phyloP scores from a whole-genome alignment of 2,329 filamentous ascomycete species.

The Ceratocystis alfenasii region DNA sequence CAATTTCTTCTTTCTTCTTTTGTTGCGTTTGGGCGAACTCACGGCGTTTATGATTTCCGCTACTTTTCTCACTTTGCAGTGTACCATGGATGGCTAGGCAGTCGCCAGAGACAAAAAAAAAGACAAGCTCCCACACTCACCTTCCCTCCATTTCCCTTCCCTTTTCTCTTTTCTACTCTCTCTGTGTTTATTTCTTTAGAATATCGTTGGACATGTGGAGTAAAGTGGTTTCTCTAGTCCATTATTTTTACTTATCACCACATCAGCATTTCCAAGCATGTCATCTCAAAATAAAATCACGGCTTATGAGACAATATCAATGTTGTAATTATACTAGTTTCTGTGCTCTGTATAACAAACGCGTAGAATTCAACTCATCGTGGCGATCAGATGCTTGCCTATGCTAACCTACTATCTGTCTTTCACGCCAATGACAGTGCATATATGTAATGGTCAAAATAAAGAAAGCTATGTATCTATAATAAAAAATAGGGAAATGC shows the following conservation, averaged over 20 bases:
- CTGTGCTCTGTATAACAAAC: not conserved
- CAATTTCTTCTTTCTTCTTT: not conserved
- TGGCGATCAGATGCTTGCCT: not conserved
- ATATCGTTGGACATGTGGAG: not conserved
- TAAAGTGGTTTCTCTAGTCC: slow-evolving; percentile 10
- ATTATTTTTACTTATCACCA: slow-evolving; percentile 14
- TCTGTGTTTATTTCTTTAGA: not conserved
- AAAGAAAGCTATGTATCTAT: not conserved
- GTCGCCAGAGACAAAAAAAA: not conserved
- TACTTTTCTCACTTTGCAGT: slow-evolving; percentile 11
- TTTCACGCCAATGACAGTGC: not conserved
- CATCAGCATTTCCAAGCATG: slow-evolving; percentile 18
- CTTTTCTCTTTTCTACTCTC: not conserved
- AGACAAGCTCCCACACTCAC: not conserved
- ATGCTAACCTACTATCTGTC: not conserved
- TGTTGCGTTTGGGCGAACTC: slow-evolving; percentile 16
- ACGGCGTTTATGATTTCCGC: slow-evolving; percentile 20
- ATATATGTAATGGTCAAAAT: not conserved
- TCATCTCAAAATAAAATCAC: slow-evolving; percentile 16
- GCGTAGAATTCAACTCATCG: not conserved
- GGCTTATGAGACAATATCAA: slow-evolving; percentile 6
- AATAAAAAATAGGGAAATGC: not conserved
- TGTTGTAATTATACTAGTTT: not conserved
- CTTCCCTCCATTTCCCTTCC: too few species aligned
- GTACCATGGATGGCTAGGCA: not conserved